These are phyloP conservation scores for Penicillium fuscoglaucum DNA, from an alignment of 2,329 filamentous ascomycete species.

Conservation along the genomic window DNA sequence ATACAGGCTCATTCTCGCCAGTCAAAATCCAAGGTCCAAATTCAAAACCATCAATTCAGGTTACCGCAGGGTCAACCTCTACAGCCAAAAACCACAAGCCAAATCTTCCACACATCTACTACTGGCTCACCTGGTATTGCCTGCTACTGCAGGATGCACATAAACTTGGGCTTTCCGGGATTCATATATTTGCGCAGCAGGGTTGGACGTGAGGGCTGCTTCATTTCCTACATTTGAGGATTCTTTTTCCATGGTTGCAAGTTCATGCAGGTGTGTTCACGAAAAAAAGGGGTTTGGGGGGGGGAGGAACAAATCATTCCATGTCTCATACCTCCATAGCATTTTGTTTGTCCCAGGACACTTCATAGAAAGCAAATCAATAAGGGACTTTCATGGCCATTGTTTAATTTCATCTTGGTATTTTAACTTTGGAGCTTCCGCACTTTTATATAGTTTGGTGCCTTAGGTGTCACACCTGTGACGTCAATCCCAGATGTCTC, in stretches of 20 bases:
- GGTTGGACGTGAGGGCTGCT: not conserved
- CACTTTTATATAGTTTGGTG: not conserved
- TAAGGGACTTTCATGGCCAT: not conserved
- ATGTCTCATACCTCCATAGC: not conserved
- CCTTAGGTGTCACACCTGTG: not conserved
- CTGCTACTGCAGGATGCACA: not conserved
- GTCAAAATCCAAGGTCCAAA: not conserved
- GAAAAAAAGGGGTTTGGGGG: no score
- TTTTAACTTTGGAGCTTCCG: not conserved
- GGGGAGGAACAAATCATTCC: not conserved
- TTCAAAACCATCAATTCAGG: no score
- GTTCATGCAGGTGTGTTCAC: not conserved
- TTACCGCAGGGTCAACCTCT: not conserved
- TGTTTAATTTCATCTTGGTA: not conserved
- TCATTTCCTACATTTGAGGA: not conserved
- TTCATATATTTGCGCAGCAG: not conserved
- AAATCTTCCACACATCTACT: not conserved
- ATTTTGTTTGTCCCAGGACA: not conserved
- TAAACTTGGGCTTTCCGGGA: not conserved
- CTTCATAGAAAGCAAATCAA: not conserved
- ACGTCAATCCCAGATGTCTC: not conserved
- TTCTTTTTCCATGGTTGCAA: not conserved
- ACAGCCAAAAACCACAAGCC: not conserved
- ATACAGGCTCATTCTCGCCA: not conserved
- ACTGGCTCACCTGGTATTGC: not conserved